Percentiles rank a stretch among this genome's conserved stretches.
These are phyloP conservation scores for Euphorbia lathyris DNA, from an alignment of 345 rosid species.

Conservation along the genomic window DNA sequence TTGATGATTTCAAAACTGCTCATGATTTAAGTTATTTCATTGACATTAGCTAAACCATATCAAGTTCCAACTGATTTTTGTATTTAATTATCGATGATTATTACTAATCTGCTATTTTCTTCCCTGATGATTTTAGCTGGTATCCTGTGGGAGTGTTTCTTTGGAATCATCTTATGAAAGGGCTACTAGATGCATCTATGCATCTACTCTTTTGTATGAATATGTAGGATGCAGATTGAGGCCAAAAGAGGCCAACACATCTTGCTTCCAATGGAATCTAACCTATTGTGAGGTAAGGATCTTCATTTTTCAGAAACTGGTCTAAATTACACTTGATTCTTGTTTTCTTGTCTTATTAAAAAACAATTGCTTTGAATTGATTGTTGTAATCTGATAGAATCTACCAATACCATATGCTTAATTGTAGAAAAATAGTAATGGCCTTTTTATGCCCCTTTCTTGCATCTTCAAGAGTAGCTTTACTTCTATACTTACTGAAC, in stretches of 20 bases:
- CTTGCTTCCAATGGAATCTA: conserved; percentile 44
- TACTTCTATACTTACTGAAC: not conserved
- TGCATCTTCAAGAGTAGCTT: not conserved
- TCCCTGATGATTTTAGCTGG: conserved; percentile 30
- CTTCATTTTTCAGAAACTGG: not conserved
- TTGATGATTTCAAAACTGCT: not conserved
- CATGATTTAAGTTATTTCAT: not conserved
- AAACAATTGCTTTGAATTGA: not conserved
- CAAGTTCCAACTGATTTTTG: not conserved
- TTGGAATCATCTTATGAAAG: conserved; percentile 55
- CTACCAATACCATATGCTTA: not conserved
- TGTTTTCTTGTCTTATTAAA: not conserved
- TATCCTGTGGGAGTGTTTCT: conserved; percentile 46
- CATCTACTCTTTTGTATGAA: conserved; percentile 51
- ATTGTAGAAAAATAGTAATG: not conserved
- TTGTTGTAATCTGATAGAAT: conserved; percentile 1
- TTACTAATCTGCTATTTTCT: not conserved
- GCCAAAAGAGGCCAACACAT: conserved; percentile 20
- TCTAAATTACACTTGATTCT: not conserved
- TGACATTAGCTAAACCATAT: not conserved
- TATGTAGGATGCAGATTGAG: conserved; percentile 34
- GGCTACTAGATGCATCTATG: conserved; percentile 44
- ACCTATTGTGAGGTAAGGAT: conserved; percentile 44
- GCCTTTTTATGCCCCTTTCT: not conserved
- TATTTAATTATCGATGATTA: not conserved